Evolutionary conservation across 352 stramenopile genomes (phyloP), one percentile per base, ranked within the genome.

Genomic region (Phytophthora lateralis): DNA sequence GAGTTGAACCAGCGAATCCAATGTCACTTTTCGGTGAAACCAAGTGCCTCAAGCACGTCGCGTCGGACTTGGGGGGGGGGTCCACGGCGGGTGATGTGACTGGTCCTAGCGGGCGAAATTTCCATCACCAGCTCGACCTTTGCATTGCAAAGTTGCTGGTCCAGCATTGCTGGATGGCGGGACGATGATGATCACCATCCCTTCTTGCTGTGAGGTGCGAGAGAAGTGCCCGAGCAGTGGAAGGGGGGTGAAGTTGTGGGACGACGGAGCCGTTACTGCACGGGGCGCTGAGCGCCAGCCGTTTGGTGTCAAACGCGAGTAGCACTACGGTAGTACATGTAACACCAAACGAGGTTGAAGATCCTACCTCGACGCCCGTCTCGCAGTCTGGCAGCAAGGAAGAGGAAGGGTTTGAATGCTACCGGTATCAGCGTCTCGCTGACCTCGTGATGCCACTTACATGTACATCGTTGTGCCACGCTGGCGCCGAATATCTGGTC

Each of bases 131-230:
- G 21, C 42, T 34, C 24, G 44, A 50, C 24, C 24, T 50, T 50
- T 50, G 44, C 44, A 20, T 24, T 24, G 21, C 21, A 24, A 24
- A 24, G 21, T 24, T 24, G 10, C 32, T 38, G 32, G 32, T 32
- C 27, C 27, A 32, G 21, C 6, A 15, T 24, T 47, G 26, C 47
- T 48, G 54, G 43, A 62, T 62, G 43, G 44, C 43, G 37, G 24
- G 12, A 15, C 3, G 24, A 24, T 38, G 39, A 52, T 59, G 57
- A 63, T 57, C 55, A 51, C 55, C 45, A 63, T 63, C 45, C 32
- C 46, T 48, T 42, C 14, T 5, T 50, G 34, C 11, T 38, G 17
- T 30, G 47, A 50, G 30, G 17, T 30, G 47, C 45, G 30, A 50
- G 48, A 65, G 30, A 58, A 18, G 35, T 20, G 35, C 27, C 14